phyloP scores from a whole-genome alignment of 1,284 basidiomycete genomes.

The Cutaneotrichosporon curvatum region DNA sequence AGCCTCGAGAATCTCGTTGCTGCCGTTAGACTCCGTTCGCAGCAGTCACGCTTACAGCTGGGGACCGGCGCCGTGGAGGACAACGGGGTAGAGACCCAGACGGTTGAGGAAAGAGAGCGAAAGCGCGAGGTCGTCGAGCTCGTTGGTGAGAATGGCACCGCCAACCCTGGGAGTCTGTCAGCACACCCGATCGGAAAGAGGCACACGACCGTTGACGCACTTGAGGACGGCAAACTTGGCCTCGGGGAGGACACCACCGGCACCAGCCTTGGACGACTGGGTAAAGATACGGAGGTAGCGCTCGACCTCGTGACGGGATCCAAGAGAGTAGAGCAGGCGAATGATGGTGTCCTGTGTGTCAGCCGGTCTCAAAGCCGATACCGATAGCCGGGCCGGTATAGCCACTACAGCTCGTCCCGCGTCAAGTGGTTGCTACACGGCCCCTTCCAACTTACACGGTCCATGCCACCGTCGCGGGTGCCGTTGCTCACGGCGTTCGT shows the following conservation, averaged over 20 bases:
- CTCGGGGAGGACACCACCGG: slow-evolving; percentile 48
- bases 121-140: slow-evolving; percentile 83
- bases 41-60: slow-evolving; percentile 54
- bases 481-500: slow-evolving; percentile 22
- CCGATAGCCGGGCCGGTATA: no score
- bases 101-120: slow-evolving; percentile 89
- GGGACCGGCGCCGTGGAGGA: slow-evolving; percentile 90
- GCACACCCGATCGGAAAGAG: not conserved
- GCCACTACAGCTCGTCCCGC: no score
- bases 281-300: slow-evolving; percentile 94
- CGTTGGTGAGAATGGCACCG: slow-evolving; percentile 75
- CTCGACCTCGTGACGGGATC: slow-evolving; percentile 90
- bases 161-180: slow-evolving; percentile 56
- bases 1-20: slow-evolving; percentile 77
- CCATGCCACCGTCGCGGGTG: slow-evolving; percentile 42
- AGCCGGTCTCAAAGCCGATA: not conserved
- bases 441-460: slow-evolving; percentile 34
- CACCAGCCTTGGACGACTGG: slow-evolving; percentile 67
- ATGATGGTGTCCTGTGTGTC: slow-evolving; percentile 74
- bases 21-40: slow-evolving; percentile 7
- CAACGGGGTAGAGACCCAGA: slow-evolving; percentile 86
- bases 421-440: no score
- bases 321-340: slow-evolving; percentile 86
- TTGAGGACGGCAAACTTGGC: slow-evolving; percentile 93
- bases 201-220: slow-evolving; percentile 27